phyloP scores from a whole-genome alignment of 257 asterid species.

The Avicennia marina region DNA sequence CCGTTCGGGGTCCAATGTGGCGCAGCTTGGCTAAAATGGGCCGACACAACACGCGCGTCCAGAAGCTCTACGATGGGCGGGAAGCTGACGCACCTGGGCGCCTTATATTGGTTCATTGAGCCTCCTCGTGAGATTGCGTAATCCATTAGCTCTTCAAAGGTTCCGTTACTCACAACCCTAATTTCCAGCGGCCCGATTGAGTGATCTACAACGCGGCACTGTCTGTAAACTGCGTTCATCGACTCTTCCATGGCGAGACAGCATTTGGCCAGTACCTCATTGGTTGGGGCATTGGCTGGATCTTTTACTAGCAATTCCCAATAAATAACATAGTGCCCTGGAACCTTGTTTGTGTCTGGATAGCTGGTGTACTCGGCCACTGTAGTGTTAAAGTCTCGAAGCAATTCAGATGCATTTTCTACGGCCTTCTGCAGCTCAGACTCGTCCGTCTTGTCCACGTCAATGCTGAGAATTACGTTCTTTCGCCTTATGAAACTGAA shows the following conservation, averaged over 20 bases:
- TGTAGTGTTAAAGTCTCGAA: conserved; percentile 28
- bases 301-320: conserved; percentile 64
- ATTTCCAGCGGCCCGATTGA: conserved; percentile 81
- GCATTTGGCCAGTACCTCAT: conserved; percentile 27
- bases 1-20: conserved; percentile 66
- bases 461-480: conserved; percentile 66
- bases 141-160: conserved; percentile 88
- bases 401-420: conserved; percentile 41
- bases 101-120: conserved; percentile 81
- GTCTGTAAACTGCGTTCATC: conserved; percentile 67
- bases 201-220: conserved; percentile 68
- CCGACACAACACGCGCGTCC: conserved; percentile 54
- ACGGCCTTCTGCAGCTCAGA: conserved; percentile 67
- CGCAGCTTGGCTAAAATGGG: conserved; percentile 54
- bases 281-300: conserved; percentile 19
- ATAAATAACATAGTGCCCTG: conserved; percentile 79
- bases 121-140: conserved; percentile 79
- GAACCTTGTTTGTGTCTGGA: conserved; percentile 52
- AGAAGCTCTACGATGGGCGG: conserved; percentile 68
- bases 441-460: conserved; percentile 60
- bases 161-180: conserved; percentile 61
- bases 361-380: conserved; percentile 72
- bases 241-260: conserved; percentile 48
- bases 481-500: conserved; percentile 66
- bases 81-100: conserved; percentile 76